phyloP scores from a whole-genome alignment of 1,284 basidiomycete genomes.

The Cryptococcus deneoformans region DNA sequence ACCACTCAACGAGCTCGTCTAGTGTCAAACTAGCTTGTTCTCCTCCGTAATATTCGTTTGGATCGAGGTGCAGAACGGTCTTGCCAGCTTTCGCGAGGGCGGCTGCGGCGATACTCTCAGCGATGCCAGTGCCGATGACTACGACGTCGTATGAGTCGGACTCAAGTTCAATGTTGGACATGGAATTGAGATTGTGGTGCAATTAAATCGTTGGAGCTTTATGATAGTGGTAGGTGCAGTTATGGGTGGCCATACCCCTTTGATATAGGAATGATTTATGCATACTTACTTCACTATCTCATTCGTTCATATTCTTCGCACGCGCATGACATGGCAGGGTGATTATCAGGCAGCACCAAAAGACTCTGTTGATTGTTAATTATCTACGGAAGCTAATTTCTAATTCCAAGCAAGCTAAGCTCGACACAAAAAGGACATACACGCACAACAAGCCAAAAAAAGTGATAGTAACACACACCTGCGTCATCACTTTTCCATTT shows the following conservation, averaged over 20 bases:
- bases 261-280: not conserved
- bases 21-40: conserved; percentile 77
- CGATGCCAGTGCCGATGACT: conserved; percentile 80
- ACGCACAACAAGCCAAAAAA: too few relatives aligned
- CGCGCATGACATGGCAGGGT: too few relatives aligned
- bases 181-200: not conserved
- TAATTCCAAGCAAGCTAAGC: too few relatives aligned
- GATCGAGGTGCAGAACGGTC: conserved; percentile 82
- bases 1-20: conserved; percentile 74
- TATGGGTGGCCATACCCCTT: not conserved
- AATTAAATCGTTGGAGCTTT: too few relatives aligned
- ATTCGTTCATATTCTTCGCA: not conserved
- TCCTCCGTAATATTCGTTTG: conserved; percentile 79
- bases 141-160: conserved; percentile 66
- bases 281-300: not conserved
- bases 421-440: too few relatives aligned
- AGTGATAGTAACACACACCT: too few relatives aligned
- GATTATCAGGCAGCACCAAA: too few relatives aligned
- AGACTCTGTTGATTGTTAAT: too few relatives aligned
- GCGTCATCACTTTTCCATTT: too few relatives aligned
- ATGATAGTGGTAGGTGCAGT: too few relatives aligned
- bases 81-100: conserved; percentile 85
- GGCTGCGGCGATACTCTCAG: conserved; percentile 86
- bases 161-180: conserved; percentile 32
- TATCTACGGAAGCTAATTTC: too few relatives aligned